phyloP scores from a whole-genome alignment of 176 grass and related monocot genomes.

The Luzula sylvatica region DNA sequence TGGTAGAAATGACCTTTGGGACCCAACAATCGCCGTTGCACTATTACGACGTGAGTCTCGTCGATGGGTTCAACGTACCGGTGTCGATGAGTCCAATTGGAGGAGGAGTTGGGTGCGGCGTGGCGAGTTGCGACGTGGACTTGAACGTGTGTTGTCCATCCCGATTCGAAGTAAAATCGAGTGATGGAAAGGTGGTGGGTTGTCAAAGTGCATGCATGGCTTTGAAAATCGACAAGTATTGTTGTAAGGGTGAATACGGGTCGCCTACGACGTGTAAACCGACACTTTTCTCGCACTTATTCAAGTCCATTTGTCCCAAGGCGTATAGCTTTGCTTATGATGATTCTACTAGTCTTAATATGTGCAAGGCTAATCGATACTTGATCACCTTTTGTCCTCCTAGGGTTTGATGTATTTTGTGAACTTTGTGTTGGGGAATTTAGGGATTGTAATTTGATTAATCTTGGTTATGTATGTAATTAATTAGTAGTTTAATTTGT shows the following conservation, averaged over 20 bases:
- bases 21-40: constrained; percentile 40
- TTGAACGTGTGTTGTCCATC: constrained; percentile 77
- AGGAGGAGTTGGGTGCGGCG: constrained; percentile 59
- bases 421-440: not conserved
- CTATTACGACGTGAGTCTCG: constrained; percentile 71
- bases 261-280: constrained; percentile 51
- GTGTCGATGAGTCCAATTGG: constrained; percentile 63
- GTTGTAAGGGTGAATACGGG: constrained; percentile 61
- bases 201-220: constrained; percentile 80
- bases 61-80: constrained; percentile 80
- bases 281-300: constrained; percentile 64
- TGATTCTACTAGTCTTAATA: constrained; percentile 54
- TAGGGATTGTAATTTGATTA: too few relatives aligned
- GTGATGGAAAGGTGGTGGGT: constrained; percentile 43
- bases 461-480: not conserved
- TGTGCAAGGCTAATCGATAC: constrained; percentile 65
- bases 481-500: too few relatives aligned
- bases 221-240: constrained; percentile 53
- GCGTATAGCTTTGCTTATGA: constrained; percentile 90
- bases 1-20: constrained; percentile 71
- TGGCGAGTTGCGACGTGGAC: constrained; percentile 50
- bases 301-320: constrained; percentile 81
- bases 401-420: not conserved
- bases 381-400: constrained; percentile 91
- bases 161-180: constrained; percentile 48